phyloP scores from a whole-genome alignment of 1,284 basidiomycete genomes.

The Nidula niveotomentosa region DNA sequence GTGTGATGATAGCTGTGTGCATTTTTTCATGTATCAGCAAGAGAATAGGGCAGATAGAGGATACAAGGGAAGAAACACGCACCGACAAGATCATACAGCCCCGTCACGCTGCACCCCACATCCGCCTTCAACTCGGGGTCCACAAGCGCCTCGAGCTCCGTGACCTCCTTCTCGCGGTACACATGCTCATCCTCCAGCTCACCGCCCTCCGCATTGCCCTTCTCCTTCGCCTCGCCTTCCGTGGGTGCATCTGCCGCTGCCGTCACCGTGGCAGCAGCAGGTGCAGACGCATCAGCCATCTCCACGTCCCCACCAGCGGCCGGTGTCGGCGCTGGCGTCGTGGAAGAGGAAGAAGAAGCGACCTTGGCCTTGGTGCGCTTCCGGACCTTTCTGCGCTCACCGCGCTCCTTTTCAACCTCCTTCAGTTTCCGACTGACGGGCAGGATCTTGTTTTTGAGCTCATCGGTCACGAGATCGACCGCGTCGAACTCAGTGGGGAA shows the following conservation, averaged over 20 bases:
- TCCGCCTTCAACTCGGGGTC: conserved; percentile 67
- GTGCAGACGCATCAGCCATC: conserved; percentile 35
- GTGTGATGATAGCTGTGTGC: conserved; percentile 82
- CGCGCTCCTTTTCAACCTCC: conserved; percentile 81
- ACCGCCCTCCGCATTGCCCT: conserved; percentile 19
- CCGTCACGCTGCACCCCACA: conserved; percentile 71
- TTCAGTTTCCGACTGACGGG: conserved; percentile 76
- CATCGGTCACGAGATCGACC: conserved; percentile 80
- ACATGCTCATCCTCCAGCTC: conserved; percentile 63
- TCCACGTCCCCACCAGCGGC: conserved; percentile 33
- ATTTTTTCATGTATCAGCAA: neutral
- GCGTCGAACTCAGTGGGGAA: conserved; percentile 90
- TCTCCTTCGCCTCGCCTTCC: conserved; percentile 24
- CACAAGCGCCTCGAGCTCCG: conserved; percentile 65
- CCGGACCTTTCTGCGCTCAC: conserved; percentile 82
- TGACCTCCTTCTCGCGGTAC: conserved; percentile 59
- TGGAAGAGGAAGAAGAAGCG: conserved; percentile 18
- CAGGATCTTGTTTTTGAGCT: conserved; percentile 69
- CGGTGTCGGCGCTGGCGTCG: conserved; percentile 23
- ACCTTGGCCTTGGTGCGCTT: conserved; percentile 65
- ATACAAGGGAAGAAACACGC: conserved; percentile 22
- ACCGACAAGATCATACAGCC: conserved; percentile 87
- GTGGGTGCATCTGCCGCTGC: conserved; percentile 9
- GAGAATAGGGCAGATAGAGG: neutral
- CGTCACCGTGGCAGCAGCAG: conserved; percentile 14